These are phyloP conservation scores for Polymyxa betae DNA, from an alignment of 208 protist species.

Conservation along the genomic window DNA sequence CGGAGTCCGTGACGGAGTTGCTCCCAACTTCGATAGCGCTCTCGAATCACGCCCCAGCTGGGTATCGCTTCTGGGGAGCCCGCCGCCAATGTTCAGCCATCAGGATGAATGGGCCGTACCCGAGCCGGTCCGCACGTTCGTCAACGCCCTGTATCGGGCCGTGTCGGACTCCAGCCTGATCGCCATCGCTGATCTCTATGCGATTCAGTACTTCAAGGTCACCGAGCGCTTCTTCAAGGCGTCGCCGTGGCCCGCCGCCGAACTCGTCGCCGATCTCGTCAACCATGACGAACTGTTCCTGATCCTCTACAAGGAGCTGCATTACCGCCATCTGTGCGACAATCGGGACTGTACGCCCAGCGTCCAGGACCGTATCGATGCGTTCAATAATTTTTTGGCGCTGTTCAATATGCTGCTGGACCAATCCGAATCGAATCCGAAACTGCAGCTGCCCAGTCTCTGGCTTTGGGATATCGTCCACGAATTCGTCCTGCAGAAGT, in stretches of 20 bases:
- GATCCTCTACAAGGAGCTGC: slow-evolving; percentile 22
- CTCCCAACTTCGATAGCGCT: too few relatives aligned
- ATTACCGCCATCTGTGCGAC: slow-evolving; percentile 28
- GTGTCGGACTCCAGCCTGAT: neutral
- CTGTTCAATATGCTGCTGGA: slow-evolving; percentile 13
- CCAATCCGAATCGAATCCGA: slow-evolving; percentile 18
- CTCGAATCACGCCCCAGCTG: too few relatives aligned
- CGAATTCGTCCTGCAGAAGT: slow-evolving; percentile 51
- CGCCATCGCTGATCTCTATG: slow-evolving; percentile 30
- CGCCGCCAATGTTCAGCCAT: too few relatives aligned
- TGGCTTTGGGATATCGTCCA: slow-evolving; percentile 44
- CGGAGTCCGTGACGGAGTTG: neutral
- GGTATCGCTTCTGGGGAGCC: too few relatives aligned
- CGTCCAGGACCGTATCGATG: neutral
- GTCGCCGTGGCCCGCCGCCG: slow-evolving; percentile 16
- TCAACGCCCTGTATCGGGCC: slow-evolving; percentile 6
- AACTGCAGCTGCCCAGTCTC: neutral
- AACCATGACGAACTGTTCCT: neutral
- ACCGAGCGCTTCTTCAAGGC: slow-evolving; percentile 48
- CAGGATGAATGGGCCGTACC: slow-evolving; percentile 45
- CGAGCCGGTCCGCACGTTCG: slow-evolving; percentile 22
- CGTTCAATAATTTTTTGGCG: slow-evolving; percentile 3
- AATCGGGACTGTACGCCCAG: neutral
- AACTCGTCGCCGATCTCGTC: neutral
- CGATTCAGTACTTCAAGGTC: slow-evolving; percentile 17